Evolutionary conservation across 495 filamentous ascomycete genomes (phyloP).

Genomic region (Penicillium cosmopolitanum): DNA sequence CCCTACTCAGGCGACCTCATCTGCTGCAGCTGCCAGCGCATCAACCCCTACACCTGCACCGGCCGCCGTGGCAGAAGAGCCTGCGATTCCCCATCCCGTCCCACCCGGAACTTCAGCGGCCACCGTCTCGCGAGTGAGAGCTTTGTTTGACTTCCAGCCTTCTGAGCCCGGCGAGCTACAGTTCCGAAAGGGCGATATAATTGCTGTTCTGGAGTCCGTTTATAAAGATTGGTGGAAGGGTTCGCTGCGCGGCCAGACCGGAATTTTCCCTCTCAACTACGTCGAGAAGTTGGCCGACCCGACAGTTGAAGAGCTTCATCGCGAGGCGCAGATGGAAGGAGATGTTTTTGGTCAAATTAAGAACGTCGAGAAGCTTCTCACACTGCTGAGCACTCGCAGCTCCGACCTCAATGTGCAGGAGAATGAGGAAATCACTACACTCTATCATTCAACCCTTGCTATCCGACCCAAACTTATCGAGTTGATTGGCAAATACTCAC

Average conservation of each 20-base stretch:
- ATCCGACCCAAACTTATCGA: slow-evolving; percentile 98
- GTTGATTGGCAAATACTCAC: slow-evolving; percentile 97
- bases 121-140: slow-evolving; percentile 91
- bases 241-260: slow-evolving; percentile 88
- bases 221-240: slow-evolving; percentile 99
- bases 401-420: slow-evolving; percentile 84
- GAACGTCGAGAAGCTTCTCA: slow-evolving; percentile 96
- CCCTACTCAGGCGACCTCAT: slow-evolving; percentile 32
- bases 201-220: slow-evolving; percentile 94
- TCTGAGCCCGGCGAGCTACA: slow-evolving; percentile 93
- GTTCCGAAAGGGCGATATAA: slow-evolving; percentile 95
- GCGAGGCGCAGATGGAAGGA: slow-evolving; percentile 94
- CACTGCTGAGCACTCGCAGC: slow-evolving; percentile 90
- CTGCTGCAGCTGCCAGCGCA: slow-evolving; percentile 32
- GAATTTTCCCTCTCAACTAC: slow-evolving; percentile 98
- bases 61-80: slow-evolving; percentile 41
- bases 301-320: slow-evolving; percentile 90
- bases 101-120: slow-evolving; percentile 86
- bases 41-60: slow-evolving; percentile 36
- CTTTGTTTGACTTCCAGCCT: slow-evolving; percentile 91
- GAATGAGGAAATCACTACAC: slow-evolving; percentile 88
- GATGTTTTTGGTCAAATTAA: slow-evolving; percentile 99
- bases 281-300: slow-evolving; percentile 97
- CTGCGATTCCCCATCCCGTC: slow-evolving; percentile 50
- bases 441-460: slow-evolving; percentile 92